These are phyloP conservation scores for Colletotrichum horii DNA, from an alignment of 2,329 filamentous ascomycete genomes.

Conservation along the genomic window DNA sequence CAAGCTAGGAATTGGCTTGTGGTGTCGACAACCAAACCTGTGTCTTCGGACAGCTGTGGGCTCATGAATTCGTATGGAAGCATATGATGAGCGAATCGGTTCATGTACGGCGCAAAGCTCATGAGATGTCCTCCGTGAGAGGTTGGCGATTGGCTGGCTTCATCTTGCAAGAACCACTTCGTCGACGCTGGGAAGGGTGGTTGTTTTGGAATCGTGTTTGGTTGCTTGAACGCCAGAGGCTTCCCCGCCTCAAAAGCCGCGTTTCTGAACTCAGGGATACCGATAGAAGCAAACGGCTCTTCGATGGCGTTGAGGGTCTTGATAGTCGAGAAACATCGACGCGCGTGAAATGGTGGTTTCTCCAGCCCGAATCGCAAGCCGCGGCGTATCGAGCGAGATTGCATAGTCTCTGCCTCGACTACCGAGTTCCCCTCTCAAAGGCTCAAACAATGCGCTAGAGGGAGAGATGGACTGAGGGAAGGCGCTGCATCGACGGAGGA, in stretches of 20 bases:
- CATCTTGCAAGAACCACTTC: slow-evolving; percentile 30
- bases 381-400: neutral
- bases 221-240: slow-evolving; percentile 25
- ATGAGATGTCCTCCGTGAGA: neutral
- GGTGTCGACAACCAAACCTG: neutral
- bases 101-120: slow-evolving; percentile 21
- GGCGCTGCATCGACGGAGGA: neutral
- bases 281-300: neutral
- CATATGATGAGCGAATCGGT: slow-evolving; percentile 20
- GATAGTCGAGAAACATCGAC: neutral
- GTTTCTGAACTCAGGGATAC: slow-evolving; percentile 4
- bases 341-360: neutral
- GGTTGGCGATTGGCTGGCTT: neutral
- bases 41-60: slow-evolving; percentile 24
- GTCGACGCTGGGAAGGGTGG: slow-evolving; percentile 25
- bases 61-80: slow-evolving; percentile 32
- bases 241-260: neutral
- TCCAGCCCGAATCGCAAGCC: neutral
- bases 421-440: neutral
- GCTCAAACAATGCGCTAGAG: neutral
- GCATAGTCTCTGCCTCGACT: neutral
- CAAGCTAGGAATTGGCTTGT: slow-evolving; percentile 16
- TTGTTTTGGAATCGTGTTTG: slow-evolving; percentile 21
- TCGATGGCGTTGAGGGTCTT: neutral
- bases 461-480: neutral